Percentiles rank a stretch among this genome's conserved stretches.
These are phyloP conservation scores for Pseudogymnoascus sp. DNA, from an alignment of 2,329 filamentous ascomycete species.

Conservation along the genomic window DNA sequence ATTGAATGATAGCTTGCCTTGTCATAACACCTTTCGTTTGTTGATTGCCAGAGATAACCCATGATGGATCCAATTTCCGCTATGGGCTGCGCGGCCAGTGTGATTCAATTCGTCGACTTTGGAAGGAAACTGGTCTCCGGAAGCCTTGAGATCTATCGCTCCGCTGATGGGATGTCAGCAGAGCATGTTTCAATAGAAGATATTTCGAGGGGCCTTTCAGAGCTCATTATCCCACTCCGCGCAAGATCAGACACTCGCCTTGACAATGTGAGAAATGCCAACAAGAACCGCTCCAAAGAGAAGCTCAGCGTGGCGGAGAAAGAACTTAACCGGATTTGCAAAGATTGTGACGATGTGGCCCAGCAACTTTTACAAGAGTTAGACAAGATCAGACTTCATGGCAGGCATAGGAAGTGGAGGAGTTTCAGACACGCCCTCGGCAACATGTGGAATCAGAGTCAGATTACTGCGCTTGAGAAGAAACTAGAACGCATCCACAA, in stretches of 20 bases:
- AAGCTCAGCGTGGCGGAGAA: background rate
- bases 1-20: background rate
- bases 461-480: no score
- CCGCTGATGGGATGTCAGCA: background rate
- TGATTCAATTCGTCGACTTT: background rate
- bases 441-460: background rate
- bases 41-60: background rate
- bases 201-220: no score
- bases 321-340: background rate
- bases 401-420: background rate
- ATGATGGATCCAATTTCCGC: background rate
- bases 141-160: background rate
- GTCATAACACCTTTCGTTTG: background rate
- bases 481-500: no score
- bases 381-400: background rate
- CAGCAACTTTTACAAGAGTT: background rate
- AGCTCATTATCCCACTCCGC: no score
- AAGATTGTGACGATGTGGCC: background rate
- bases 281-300: background rate
- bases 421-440: background rate
- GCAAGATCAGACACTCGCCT: no score
- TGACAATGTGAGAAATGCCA: background rate
- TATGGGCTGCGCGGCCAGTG: background rate
- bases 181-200: no score
- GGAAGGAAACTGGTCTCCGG: background rate